Percentiles rank a stretch among this genome's conserved stretches.
Conservation (phyloP, 192 early-diverging fungal species). For the Coemansia sp. region DNA sequence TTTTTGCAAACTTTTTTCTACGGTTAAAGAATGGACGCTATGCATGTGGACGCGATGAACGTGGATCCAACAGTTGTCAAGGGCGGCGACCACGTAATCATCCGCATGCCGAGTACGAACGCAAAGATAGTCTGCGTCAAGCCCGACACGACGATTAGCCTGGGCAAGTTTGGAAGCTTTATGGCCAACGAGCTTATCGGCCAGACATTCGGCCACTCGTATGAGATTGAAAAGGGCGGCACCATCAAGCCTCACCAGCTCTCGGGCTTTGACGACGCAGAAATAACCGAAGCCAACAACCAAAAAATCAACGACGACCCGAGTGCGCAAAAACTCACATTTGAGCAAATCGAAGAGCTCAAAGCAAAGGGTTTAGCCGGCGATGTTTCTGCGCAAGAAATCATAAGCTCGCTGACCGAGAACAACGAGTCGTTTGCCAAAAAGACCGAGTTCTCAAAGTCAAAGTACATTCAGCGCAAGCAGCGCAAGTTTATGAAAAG, state of each 20-base stretch:
- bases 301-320: constrained; percentile 73
- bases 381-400: constrained; percentile 64
- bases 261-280: constrained; percentile 52
- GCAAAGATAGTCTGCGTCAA: constrained; percentile 72
- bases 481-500: constrained; percentile 82
- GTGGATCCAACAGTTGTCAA: constrained; percentile 50
- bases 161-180: constrained; percentile 95
- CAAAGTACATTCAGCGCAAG: constrained; percentile 90
- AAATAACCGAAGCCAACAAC: constrained; percentile 82
- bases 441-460: constrained; percentile 95
- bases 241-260: constrained; percentile 33
- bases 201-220: constrained; percentile 75
- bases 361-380: constrained; percentile 73
- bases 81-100: constrained; percentile 67
- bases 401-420: constrained; percentile 78
- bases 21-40: no score
- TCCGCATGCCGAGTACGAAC: constrained; percentile 84
- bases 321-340: constrained; percentile 74
- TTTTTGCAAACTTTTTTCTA: no score
- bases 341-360: constrained; percentile 79
- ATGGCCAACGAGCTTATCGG: constrained; percentile 78
- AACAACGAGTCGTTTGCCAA: constrained; percentile 83
- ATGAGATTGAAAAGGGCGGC: constrained; percentile 73
- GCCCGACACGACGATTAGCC: constrained; percentile 59
- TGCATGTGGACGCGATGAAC: background rate